Conservation (phyloP, 2,329 filamentous ascomycete species). For the Coniochaeta hoffmannii region DNA sequence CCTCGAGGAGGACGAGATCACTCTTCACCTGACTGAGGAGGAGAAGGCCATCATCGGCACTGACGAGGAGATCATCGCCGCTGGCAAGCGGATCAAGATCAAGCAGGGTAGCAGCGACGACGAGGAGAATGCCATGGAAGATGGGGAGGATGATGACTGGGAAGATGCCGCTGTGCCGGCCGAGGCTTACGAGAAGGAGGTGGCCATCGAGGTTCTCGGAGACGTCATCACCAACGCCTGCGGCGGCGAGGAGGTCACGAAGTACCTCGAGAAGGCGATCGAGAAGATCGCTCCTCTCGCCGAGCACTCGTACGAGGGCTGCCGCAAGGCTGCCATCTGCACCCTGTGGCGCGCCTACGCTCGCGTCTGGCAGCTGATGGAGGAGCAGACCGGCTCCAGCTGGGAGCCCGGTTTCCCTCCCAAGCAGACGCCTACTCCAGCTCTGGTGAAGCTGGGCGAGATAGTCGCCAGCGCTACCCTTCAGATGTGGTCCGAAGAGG, state of each 20-base stretch:
- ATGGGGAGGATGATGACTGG: slow-evolving; percentile 61
- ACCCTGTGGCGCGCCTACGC: slow-evolving; percentile 92
- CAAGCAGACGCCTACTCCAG: slow-evolving; percentile 67
- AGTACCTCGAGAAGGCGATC: slow-evolving; percentile 84
- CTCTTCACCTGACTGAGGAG: slow-evolving; percentile 67
- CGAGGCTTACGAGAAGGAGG: slow-evolving; percentile 92
- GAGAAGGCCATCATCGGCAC: slow-evolving; percentile 65
- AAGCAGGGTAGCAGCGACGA: slow-evolving; percentile 52
- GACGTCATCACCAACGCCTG: slow-evolving; percentile 87
- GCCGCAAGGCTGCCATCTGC: slow-evolving; percentile 83
- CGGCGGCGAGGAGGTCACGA: slow-evolving; percentile 61
- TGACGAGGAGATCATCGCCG: slow-evolving; percentile 62
- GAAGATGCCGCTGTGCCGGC: slow-evolving; percentile 85
- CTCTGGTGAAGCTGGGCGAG: slow-evolving; percentile 78
- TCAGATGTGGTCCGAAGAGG: slow-evolving; percentile 80
- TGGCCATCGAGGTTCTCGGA: slow-evolving; percentile 88
- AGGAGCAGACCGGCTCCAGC: slow-evolving; percentile 70
- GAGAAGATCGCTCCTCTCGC: slow-evolving; percentile 72
- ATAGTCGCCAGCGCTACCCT: slow-evolving; percentile 80
- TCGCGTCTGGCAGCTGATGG: slow-evolving; percentile 80
- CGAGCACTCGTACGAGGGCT: slow-evolving; percentile 87
- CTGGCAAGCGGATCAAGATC: slow-evolving; percentile 80
- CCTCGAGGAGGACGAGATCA: slow-evolving; percentile 80
- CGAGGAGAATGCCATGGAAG: slow-evolving; percentile 50
- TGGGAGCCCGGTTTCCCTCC: slow-evolving; percentile 86